Conservation (phyloP, 371 early-diverging fungal genomes). For the Syncephalis plumigaleata region DNA sequence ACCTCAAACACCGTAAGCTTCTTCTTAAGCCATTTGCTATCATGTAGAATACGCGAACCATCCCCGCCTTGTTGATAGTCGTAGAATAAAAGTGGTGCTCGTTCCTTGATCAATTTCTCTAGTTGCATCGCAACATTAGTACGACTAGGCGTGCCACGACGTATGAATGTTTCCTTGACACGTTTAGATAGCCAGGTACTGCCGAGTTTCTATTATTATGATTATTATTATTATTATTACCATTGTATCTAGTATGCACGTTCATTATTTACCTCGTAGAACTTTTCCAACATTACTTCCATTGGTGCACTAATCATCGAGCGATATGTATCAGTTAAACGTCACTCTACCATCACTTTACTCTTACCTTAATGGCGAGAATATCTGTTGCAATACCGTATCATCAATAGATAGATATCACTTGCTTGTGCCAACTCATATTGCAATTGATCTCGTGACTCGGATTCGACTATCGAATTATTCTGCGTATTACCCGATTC, state of each 20-base stretch:
- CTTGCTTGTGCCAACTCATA: conserved; percentile 46
- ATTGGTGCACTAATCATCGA: conserved; percentile 25
- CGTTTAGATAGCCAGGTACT: conserved; percentile 43
- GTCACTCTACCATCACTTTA: too few species aligned
- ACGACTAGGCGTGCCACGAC: conserved; percentile 21
- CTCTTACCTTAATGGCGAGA: conserved; percentile 31
- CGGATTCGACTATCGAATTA: conserved; percentile 13
- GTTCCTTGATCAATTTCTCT: conserved; percentile 47
- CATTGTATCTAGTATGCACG: conserved; percentile 2
- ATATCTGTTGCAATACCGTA: conserved; percentile 49
- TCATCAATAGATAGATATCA: conserved; percentile 66
- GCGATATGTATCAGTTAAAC: too few species aligned
- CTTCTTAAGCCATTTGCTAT: conserved; percentile 25
- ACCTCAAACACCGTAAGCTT: conserved; percentile 30
- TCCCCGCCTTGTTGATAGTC: conserved; percentile 32
- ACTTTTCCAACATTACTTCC: conserved; percentile 40
- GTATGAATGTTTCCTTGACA: conserved; percentile 29
- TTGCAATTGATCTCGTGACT: conserved; percentile 7
- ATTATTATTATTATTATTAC: background rate
- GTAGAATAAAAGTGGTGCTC: conserved; percentile 59
- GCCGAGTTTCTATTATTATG: conserved; percentile 27
- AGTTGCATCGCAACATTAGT: conserved; percentile 32
- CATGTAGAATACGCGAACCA: background rate
- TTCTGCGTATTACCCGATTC: conserved; percentile 6
- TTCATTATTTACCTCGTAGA: conserved; percentile 22